Evolutionary conservation across 2,329 filamentous ascomycete genomes (phyloP).

Genomic region (Fusarium neocosmosporiellum): DNA sequence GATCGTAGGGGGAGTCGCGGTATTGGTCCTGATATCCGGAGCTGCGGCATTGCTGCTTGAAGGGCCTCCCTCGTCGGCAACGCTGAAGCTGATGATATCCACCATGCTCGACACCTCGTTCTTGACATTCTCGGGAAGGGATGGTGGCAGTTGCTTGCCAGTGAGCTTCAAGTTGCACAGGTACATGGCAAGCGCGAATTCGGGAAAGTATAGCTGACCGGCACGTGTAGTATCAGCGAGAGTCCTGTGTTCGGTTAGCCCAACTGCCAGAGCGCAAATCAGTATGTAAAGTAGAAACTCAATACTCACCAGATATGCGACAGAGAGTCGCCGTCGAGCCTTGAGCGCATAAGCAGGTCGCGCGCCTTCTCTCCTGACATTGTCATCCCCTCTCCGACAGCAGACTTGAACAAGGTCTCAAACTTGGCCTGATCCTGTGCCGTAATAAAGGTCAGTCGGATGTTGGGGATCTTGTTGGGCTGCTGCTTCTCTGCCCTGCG

Average conservation of each 20-base stretch:
- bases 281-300: neutral
- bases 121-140: conserved; percentile 84
- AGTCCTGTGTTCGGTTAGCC: conserved; percentile 67
- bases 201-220: conserved; percentile 94
- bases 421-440: conserved; percentile 96
- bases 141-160: conserved; percentile 80
- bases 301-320: conserved; percentile 86
- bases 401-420: conserved; percentile 96
- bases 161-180: conserved; percentile 94
- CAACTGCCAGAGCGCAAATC: neutral
- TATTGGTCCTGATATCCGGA: conserved; percentile 68
- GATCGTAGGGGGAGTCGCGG: conserved; percentile 63
- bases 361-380: conserved; percentile 93
- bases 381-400: conserved; percentile 86
- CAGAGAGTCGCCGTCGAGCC: conserved; percentile 85
- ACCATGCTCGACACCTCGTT: conserved; percentile 99
- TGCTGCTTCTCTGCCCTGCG: conserved; percentile 60
- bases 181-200: conserved; percentile 98
- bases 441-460: conserved; percentile 94
- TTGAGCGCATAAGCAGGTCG: conserved; percentile 88
- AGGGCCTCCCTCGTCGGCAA: conserved; percentile 76
- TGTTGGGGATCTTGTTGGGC: conserved; percentile 87
- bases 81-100: conserved; percentile 96
- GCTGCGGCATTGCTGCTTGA: conserved; percentile 68
- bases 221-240: conserved; percentile 96